phyloP scores from a whole-genome alignment of 306 rosid species.

The Cucurbita maxima region DNA sequence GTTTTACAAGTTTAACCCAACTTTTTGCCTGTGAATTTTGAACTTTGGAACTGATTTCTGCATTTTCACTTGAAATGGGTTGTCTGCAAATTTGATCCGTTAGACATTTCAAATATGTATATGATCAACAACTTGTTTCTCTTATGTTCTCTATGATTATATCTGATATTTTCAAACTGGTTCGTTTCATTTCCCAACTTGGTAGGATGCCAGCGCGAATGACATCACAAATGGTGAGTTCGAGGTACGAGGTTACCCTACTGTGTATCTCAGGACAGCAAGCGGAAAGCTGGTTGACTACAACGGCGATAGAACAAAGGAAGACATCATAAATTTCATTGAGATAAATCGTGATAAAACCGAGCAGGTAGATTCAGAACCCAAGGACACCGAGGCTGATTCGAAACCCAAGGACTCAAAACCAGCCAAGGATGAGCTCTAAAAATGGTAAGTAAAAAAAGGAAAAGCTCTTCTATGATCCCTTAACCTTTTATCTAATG shows the following conservation, averaged over 20 bases:
- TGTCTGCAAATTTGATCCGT: not conserved
- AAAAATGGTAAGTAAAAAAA: not conserved
- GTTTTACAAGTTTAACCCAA: not conserved
- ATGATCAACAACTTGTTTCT: not conserved
- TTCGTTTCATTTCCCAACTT: not conserved
- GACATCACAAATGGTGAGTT: conserved; percentile 47
- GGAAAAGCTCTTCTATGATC: not conserved
- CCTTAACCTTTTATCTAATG: not conserved
- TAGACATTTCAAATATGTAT: not conserved
- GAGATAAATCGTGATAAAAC: conserved; percentile 56
- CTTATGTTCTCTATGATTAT: not conserved
- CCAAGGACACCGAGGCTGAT: conserved; percentile 18
- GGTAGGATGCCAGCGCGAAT: conserved; percentile 82
- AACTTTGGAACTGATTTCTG: not conserved
- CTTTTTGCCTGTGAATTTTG: not conserved
- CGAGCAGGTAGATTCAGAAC: conserved; percentile 6
- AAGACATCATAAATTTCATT: conserved; percentile 48
- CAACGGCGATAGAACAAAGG: conserved; percentile 63
- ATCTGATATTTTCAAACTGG: not conserved
- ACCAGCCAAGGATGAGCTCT: conserved; percentile 64
- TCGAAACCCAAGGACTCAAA: not conserved
- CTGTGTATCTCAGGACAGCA: conserved; percentile 56
- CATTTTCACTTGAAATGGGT: not conserved
- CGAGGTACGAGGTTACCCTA: conserved; percentile 77
- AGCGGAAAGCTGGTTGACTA: conserved; percentile 45